Percentiles rank a stretch among this genome's conserved stretches.
Conservation (phyloP, 139 green algal genomes). For the Nannochloris sp. region DNA sequence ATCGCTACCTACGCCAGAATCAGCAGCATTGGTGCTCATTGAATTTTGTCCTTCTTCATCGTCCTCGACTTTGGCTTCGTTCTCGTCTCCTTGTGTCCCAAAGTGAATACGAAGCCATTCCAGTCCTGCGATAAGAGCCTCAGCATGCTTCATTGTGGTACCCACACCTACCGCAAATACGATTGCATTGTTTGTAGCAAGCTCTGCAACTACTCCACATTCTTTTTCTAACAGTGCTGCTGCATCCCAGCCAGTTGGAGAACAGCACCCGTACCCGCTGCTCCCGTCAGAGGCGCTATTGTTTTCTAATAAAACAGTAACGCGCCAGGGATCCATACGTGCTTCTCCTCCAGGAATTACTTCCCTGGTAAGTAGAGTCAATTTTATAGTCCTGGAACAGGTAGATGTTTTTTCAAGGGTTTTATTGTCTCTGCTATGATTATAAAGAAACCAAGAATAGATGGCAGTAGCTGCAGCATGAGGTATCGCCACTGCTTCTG, state of each 20-base stretch:
- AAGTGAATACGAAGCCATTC: slow-evolving; percentile 1
- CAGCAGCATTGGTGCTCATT: no score
- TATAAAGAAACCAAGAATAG: not conserved
- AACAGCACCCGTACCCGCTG: no score
- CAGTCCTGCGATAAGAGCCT: slow-evolving; percentile 34
- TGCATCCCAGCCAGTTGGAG: slow-evolving; percentile 44
- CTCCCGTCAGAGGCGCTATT: no score
- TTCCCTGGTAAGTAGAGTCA: not conserved
- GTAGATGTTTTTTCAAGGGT: not conserved
- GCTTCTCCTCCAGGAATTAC: not conserved
- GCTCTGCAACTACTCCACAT: slow-evolving; percentile 66
- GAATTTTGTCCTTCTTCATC: no score
- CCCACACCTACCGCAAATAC: slow-evolving; percentile 67
- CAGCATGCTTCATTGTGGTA: slow-evolving; percentile 29
- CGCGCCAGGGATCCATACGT: slow-evolving; percentile 59
- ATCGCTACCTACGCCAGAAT: no score
- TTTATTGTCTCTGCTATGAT: no score
- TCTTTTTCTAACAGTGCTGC: slow-evolving; percentile 43
- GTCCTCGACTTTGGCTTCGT: not conserved
- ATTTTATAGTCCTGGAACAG: not conserved
- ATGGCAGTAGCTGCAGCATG: slow-evolving; percentile 26
- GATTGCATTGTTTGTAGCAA: slow-evolving; percentile 57
- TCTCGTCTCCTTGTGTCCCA: not conserved
- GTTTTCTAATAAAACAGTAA: slow-evolving; percentile 53
- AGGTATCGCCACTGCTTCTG: slow-evolving; percentile 14